Conservation (phyloP, 306 rosid genomes). For the Trifolium dubium region DNA sequence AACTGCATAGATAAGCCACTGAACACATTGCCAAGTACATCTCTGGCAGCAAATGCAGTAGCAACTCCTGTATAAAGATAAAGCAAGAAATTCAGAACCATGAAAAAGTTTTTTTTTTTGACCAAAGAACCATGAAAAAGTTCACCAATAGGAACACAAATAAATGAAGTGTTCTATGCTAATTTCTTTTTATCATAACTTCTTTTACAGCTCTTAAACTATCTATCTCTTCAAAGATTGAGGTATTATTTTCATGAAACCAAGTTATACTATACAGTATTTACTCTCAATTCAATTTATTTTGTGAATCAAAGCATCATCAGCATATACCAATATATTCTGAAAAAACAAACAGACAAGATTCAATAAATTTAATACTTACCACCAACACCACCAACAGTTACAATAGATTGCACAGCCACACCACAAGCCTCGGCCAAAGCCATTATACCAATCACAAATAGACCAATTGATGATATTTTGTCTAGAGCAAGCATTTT, state of each 20-base stretch:
- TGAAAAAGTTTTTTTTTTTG: slow-evolving; percentile 22
- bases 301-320: slow-evolving; percentile 14
- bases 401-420: slow-evolving; percentile 86
- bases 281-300: slow-evolving; percentile 4
- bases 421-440: slow-evolving; percentile 95
- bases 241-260: slow-evolving; percentile 8
- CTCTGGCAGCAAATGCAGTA: slow-evolving; percentile 88
- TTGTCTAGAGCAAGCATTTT: slow-evolving; percentile 73
- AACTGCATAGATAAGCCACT: slow-evolving; percentile 92
- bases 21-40: slow-evolving; percentile 83
- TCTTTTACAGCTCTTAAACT: slow-evolving; percentile 6
- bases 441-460: slow-evolving; percentile 84
- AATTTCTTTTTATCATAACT: background rate
- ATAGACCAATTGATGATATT: slow-evolving; percentile 79
- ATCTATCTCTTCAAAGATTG: background rate
- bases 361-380: slow-evolving; percentile 32
- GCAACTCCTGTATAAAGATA: slow-evolving; percentile 75
- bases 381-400: slow-evolving; percentile 99
- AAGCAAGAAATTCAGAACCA: slow-evolving; percentile 21
- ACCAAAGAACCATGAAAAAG: slow-evolving; percentile 22
- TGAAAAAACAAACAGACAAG: background rate
- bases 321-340: slow-evolving; percentile 10
- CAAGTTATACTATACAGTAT: slow-evolving; percentile 27
- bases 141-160: slow-evolving; percentile 13
- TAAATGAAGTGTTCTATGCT: background rate